phyloP scores from a whole-genome alignment of 2,329 filamentous ascomycete species.

The Paraphoma chrysanthemicola region DNA sequence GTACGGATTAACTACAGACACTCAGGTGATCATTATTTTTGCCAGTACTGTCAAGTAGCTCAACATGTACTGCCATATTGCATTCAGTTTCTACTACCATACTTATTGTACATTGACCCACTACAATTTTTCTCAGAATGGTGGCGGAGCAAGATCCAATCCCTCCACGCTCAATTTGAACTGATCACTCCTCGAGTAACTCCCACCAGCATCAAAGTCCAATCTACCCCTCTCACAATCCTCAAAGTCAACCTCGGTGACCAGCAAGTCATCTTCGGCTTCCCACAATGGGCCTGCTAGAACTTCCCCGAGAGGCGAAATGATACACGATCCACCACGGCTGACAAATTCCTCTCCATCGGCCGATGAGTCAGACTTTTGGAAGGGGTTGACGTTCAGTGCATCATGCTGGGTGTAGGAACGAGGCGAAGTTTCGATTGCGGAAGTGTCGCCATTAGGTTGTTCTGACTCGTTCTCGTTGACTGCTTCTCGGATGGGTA shows the following conservation, averaged over 20 bases:
- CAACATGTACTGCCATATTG: background rate
- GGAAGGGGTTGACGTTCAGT: slow-evolving; percentile 19
- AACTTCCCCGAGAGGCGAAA: slow-evolving; percentile 80
- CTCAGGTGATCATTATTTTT: no score
- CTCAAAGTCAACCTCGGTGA: slow-evolving; percentile 81
- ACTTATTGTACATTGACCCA: background rate
- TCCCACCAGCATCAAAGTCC: slow-evolving; percentile 84
- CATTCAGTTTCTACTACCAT: background rate
- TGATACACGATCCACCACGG: slow-evolving; percentile 82
- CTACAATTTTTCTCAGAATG: slow-evolving; percentile 35
- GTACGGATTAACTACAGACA: no score
- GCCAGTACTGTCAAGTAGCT: background rate
- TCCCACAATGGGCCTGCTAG: slow-evolving; percentile 86
- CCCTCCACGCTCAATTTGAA: slow-evolving; percentile 68
- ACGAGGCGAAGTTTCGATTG: slow-evolving; percentile 26
- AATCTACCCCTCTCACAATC: slow-evolving; percentile 83
- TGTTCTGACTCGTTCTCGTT: slow-evolving; percentile 12
- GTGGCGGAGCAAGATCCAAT: slow-evolving; percentile 66
- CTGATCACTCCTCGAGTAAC: slow-evolving; percentile 77
- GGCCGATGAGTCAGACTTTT: slow-evolving; percentile 7
- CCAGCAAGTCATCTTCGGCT: slow-evolving; percentile 69
- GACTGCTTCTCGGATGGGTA: slow-evolving; percentile 38
- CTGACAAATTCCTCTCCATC: slow-evolving; percentile 63
- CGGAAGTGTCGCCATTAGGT: slow-evolving; percentile 24
- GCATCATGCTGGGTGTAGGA: slow-evolving; percentile 19